Conservation (phyloP, 2,329 filamentous ascomycete genomes). For the Nemania sp. region DNA sequence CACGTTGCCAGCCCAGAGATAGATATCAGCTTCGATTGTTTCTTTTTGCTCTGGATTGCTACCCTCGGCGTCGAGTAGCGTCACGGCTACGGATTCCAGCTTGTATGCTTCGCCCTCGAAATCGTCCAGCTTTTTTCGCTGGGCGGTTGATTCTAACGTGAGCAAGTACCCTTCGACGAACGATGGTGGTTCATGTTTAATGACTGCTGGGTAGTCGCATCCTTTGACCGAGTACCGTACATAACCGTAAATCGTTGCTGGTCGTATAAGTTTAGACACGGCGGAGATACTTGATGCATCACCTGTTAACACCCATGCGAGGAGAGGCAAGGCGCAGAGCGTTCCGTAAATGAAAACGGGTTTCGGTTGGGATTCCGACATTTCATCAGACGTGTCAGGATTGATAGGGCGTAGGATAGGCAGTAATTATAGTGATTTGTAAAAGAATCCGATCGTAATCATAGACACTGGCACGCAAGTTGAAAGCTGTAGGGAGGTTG, state of each 20-base stretch:
- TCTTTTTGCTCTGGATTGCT: conserved; percentile 2
- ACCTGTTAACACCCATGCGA: conserved; percentile 40
- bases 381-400: too few relatives aligned
- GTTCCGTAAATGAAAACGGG: conserved; percentile 41
- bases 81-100: conserved; percentile 22
- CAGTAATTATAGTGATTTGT: too few relatives aligned
- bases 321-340: conserved; percentile 35
- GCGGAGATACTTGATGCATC: conserved; percentile 31
- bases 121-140: conserved; percentile 41
- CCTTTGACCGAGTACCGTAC: conserved; percentile 27
- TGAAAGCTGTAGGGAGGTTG: too few relatives aligned
- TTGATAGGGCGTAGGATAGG: too few relatives aligned
- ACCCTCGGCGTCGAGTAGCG: conserved; percentile 17
- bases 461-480: too few relatives aligned
- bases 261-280: conserved; percentile 17
- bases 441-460: too few relatives aligned
- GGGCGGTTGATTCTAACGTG: conserved; percentile 26
- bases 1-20: conserved; percentile 37
- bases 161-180: conserved; percentile 38
- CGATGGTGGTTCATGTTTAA: conserved; percentile 21
- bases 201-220: conserved; percentile 36
- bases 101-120: conserved; percentile 38
- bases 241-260: conserved; percentile 30
- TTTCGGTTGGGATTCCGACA: background rate
- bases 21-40: conserved; percentile 39